Evolutionary conservation across 805 yeast genomes (phyloP).

Genomic region (Starmerella sp.): DNA sequence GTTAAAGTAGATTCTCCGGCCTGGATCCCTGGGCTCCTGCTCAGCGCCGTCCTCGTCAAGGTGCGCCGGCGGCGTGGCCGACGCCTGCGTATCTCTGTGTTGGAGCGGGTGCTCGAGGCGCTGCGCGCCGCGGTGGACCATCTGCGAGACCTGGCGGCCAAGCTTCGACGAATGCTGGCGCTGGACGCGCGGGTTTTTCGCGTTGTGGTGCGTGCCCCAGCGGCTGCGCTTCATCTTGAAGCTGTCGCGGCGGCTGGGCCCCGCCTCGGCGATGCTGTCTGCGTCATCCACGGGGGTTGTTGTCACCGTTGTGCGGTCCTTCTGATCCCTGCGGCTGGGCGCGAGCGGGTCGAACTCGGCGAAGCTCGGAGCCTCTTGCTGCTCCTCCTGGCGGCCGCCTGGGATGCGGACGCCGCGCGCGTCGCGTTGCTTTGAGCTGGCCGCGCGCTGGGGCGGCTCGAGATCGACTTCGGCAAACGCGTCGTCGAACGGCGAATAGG

Average conservation of each 20-base stretch:
- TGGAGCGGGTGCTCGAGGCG: not conserved
- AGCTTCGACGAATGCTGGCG: constrained; percentile 7
- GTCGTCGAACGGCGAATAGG: constrained; percentile 19
- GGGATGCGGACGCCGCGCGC: constrained; percentile 15
- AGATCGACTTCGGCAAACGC: constrained; percentile 19
- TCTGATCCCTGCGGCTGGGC: not conserved
- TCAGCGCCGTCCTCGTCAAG: not conserved
- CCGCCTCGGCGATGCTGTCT: constrained; percentile 13
- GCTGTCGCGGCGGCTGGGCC: not conserved
- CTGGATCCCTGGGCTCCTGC: not conserved
- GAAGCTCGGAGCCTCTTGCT: not conserved
- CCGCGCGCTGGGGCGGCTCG: constrained; percentile 16
- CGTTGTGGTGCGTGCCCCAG: constrained; percentile 77
- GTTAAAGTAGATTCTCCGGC: constrained; percentile 40
- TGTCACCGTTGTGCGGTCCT: not conserved
- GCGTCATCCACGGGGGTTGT: not conserved
- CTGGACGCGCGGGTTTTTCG: constrained; percentile 28
- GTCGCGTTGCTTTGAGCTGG: constrained; percentile 16
- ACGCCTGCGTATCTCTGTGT: not conserved
- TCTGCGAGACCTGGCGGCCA: constrained; percentile 18
- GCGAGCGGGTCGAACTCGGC: not conserved
- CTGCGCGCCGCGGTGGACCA: constrained; percentile 13
- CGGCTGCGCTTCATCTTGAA: constrained; percentile 18
- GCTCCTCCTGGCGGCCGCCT: constrained; percentile 7
- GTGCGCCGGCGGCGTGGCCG: not conserved